Percentiles rank a stretch among this genome's conserved stretches.
phyloP scores from a whole-genome alignment of 192 early-diverging fungal genomes.

The Mortierella claussenii region DNA sequence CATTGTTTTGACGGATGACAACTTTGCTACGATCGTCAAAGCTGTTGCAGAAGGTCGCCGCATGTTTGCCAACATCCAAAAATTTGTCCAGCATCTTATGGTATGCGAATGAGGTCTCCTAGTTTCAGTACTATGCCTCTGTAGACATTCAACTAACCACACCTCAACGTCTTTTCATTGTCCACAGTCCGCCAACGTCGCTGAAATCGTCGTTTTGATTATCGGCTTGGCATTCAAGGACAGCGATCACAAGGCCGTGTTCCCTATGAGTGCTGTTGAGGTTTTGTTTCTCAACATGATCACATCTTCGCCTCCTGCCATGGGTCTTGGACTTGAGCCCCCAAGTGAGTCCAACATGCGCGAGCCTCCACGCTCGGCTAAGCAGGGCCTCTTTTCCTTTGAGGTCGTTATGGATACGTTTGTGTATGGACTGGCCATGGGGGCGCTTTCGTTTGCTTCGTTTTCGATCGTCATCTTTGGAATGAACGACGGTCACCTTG shows the following conservation, averaged over 20 bases:
- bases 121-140: too few species aligned
- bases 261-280: constrained; percentile 82
- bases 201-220: constrained; percentile 77
- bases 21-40: constrained; percentile 84
- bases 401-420: constrained; percentile 74
- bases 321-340: constrained; percentile 80
- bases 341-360: constrained; percentile 73
- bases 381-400: constrained; percentile 72
- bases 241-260: constrained; percentile 64
- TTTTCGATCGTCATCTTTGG: constrained; percentile 74
- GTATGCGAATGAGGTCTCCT: too few species aligned
- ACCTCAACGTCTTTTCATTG: background rate
- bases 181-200: constrained; percentile 68
- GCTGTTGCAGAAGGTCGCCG: constrained; percentile 87
- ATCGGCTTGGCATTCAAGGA: constrained; percentile 82
- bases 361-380: constrained; percentile 72
- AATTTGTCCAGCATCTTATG: constrained; percentile 78
- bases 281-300: constrained; percentile 86
- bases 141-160: too few species aligned
- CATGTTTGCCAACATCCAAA: constrained; percentile 82
- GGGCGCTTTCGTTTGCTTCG: constrained; percentile 68
- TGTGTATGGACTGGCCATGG: constrained; percentile 75
- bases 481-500: constrained; percentile 69
- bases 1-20: constrained; percentile 88
- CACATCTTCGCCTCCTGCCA: constrained; percentile 82